Evolutionary conservation across 495 filamentous ascomycete genomes (phyloP), one percentile per base, ranked within the genome.

Genomic region (Niebla homalea): DNA sequence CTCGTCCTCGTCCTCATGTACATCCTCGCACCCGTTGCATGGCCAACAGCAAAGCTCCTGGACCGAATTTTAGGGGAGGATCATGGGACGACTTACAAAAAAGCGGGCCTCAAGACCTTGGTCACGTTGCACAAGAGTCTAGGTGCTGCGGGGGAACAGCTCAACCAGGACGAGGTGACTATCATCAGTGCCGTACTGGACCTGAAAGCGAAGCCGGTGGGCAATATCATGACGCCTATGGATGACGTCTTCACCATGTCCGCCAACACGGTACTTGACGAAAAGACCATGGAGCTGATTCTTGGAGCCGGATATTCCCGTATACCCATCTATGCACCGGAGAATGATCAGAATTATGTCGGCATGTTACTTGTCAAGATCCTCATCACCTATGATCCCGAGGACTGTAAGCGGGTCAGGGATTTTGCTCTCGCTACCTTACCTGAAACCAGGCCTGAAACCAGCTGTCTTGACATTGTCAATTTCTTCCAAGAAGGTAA

Each of bases 401-500:
- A 98, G 64, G 92, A 98, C 59, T 76, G 74, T 56, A 86, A 80
- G 57, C 73, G 74, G 4, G 92, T 98, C 18, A 74, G 80, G 32
- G 88, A 96, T 46, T 97, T 98, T 64, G 79, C 88, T 2, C 68
- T 98, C 49, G 92, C 93, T 26, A 96, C 92, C 0, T 73, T 98
- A 0, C 93, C 93, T 3, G 92, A 98, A 65, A 98, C 92, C 3
- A 77, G 85, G 8, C 85, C 93, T 1, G 87, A 95, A 57, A 97
- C 92, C 0, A 94, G 88, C 64, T 98, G 92, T 62, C 69, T 98
- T 38, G 92, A 98, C 62, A 98, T 97, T 55, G 83, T 98, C 63
- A 98, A 98, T 68, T 98, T 94, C 68, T 98, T 98, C 69, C 92
- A 98, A 63, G 90, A 98, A 67, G 92, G 92, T 46, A 97, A 97